phyloP scores from a whole-genome alignment of 2,329 filamentous ascomycete species.

The Aspergillus sojae region DNA sequence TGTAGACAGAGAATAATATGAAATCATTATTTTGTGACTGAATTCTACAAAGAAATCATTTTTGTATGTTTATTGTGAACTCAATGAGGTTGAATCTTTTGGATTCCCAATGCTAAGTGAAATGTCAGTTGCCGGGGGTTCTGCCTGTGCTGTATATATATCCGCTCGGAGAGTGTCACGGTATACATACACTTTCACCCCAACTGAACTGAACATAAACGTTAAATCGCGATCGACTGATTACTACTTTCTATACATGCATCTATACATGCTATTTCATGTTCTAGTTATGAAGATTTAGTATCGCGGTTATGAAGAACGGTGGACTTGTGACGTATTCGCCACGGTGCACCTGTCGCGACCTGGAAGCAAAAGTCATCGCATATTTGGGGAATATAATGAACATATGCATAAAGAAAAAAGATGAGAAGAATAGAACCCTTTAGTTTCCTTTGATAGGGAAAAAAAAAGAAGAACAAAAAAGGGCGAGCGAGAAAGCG shows the following conservation, averaged over 20 bases:
- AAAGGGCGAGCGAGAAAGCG: not conserved
- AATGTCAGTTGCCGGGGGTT: no score
- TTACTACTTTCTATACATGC: not conserved
- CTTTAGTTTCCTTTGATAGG: not conserved
- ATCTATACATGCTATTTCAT: not conserved
- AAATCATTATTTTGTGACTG: not conserved
- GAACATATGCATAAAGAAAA: not conserved
- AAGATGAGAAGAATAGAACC: not conserved
- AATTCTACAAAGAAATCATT: not conserved
- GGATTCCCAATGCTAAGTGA: no score
- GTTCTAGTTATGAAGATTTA: not conserved
- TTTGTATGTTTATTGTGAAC: not conserved
- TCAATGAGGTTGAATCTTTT: not conserved
- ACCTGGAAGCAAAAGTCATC: not conserved
- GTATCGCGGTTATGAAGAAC: not conserved
- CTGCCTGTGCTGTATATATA: no score
- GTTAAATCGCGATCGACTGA: not conserved
- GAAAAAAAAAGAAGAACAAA: not conserved
- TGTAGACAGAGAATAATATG: not conserved
- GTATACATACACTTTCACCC: no score
- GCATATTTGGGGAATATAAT: not conserved
- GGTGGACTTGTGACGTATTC: not conserved
- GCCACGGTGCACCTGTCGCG: no score
- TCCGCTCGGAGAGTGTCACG: no score
- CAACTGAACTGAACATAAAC: no score